These are phyloP conservation scores for Skeletonema tropicum DNA, from an alignment of 108 stramenopile species.

Conservation along the genomic window DNA sequence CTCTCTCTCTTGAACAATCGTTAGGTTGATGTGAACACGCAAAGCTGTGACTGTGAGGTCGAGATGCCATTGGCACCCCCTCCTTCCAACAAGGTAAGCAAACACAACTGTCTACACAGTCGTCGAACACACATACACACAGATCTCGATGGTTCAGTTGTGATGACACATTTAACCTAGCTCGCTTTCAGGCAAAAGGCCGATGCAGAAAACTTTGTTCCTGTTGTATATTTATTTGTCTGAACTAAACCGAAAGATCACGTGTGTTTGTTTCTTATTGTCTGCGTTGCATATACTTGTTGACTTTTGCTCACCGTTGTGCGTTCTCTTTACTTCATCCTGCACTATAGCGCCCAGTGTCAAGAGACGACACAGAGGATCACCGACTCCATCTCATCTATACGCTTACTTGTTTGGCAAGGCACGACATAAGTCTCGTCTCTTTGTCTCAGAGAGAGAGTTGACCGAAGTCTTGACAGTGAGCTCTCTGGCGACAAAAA, in stretches of 20 bases:
- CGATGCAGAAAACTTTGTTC: constrained; percentile 54
- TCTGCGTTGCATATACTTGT: not conserved
- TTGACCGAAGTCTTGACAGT: too few species aligned
- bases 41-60: not conserved
- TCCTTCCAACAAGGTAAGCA: not conserved
- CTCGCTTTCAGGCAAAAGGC: constrained; percentile 51
- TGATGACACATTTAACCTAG: constrained; percentile 52
- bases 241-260: constrained; percentile 27
- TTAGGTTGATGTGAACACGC: not conserved
- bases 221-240: constrained; percentile 40
- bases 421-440: too few species aligned
- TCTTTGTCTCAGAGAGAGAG: too few species aligned
- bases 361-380: too few species aligned
- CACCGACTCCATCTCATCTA: too few species aligned
- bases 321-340: too few species aligned
- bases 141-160: constrained; percentile 13
- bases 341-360: too few species aligned
- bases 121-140: not conserved
- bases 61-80: not conserved
- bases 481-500: too few species aligned
- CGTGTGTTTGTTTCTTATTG: not conserved
- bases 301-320: not conserved
- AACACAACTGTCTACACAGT: not conserved
- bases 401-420: too few species aligned
- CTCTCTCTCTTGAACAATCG: not conserved